phyloP scores from a whole-genome alignment of 768 basidiomycete species.

The Lentinula sp. region DNA sequence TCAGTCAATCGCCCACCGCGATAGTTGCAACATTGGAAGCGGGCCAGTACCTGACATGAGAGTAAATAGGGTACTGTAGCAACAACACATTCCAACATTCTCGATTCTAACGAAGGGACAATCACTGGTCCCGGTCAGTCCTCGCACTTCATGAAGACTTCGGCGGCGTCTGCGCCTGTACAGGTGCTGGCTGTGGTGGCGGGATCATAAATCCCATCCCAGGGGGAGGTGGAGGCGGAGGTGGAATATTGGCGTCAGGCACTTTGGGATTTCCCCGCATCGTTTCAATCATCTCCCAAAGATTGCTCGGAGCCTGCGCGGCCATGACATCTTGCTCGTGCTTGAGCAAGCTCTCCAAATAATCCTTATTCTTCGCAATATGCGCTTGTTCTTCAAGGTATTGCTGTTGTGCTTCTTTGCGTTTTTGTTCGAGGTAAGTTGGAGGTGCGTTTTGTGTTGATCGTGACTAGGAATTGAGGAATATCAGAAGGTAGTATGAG shows the following conservation, averaged over 20 bases:
- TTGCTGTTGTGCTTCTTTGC: constrained; percentile 42
- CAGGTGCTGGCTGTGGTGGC: neutral
- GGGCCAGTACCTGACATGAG: neutral
- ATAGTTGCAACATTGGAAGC: no score
- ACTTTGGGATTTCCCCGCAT: constrained; percentile 6
- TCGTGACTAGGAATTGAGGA: constrained; percentile 7
- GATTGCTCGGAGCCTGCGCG: constrained; percentile 32
- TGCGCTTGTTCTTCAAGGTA: constrained; percentile 47
- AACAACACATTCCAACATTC: neutral
- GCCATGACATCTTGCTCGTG: constrained; percentile 37
- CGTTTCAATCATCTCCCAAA: constrained; percentile 41
- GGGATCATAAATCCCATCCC: neutral
- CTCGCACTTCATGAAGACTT: neutral
- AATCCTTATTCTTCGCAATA: constrained; percentile 36
- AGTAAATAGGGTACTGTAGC: neutral
- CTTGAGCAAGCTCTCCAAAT: constrained; percentile 33
- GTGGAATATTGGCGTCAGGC: neutral
- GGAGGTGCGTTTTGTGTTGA: constrained; percentile 27
- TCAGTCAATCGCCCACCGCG: no score
- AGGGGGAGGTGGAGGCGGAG: neutral
- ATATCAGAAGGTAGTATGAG: neutral
- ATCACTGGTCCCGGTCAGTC: no score
- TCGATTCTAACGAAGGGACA: no score
- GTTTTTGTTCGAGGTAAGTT: constrained; percentile 50
- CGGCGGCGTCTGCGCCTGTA: neutral